These are phyloP conservation scores for Mortierella sp. DNA, from an alignment of 371 early-diverging fungal species.

Conservation along the genomic window DNA sequence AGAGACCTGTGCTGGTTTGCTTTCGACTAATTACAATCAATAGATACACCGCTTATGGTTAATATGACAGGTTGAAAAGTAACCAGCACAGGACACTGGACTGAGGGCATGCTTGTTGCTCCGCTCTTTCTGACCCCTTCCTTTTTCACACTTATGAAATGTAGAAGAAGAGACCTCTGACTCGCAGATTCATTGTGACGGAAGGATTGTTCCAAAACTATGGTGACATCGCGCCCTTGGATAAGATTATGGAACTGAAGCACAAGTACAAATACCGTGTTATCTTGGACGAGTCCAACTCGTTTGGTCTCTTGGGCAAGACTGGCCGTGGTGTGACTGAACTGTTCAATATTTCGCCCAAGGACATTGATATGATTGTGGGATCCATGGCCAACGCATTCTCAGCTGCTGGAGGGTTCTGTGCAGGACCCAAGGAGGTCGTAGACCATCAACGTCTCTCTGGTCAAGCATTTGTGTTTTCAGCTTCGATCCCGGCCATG, in stretches of 20 bases:
- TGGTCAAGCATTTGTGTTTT: slow-evolving; percentile 96
- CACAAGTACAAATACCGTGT: slow-evolving; percentile 96
- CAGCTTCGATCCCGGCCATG: slow-evolving; percentile 98
- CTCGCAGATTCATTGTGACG: slow-evolving; percentile 94
- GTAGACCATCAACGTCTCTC: slow-evolving; percentile 97
- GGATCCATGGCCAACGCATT: slow-evolving; percentile 92
- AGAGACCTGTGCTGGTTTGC: no score
- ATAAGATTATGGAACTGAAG: slow-evolving; percentile 89
- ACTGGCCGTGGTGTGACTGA: slow-evolving; percentile 94
- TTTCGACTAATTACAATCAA: no score
- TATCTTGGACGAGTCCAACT: slow-evolving; percentile 96
- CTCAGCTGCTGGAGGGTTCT: slow-evolving; percentile 96
- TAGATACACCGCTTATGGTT: no score
- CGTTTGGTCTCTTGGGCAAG: slow-evolving; percentile 93
- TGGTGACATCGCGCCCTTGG: slow-evolving; percentile 93
- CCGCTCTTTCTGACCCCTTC: background rate
- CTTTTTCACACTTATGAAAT: background rate
- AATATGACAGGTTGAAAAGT: no score
- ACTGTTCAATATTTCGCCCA: slow-evolving; percentile 78
- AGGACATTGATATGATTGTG: slow-evolving; percentile 93
- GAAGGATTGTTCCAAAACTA: slow-evolving; percentile 97
- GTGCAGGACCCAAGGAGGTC: slow-evolving; percentile 87
- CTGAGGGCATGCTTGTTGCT: no score
- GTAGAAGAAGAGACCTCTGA: slow-evolving; percentile 79
- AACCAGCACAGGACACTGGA: no score